phyloP scores from a whole-genome alignment of 306 rosid species.

The Abrus precatorius region DNA sequence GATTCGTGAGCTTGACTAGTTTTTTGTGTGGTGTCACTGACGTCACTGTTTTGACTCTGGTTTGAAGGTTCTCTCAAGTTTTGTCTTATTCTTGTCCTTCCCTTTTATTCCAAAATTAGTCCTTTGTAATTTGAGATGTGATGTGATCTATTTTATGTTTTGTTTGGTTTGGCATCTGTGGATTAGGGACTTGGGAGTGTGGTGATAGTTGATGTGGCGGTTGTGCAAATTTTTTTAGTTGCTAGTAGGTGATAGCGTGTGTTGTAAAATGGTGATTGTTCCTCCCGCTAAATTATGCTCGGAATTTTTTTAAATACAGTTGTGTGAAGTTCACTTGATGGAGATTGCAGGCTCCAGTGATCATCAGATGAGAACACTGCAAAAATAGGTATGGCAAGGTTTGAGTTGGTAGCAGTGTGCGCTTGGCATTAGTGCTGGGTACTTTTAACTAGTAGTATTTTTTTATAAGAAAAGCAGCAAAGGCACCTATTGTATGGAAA shows the following conservation, averaged over 20 bases:
- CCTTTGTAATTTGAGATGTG: not conserved
- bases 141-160: constrained; percentile 1
- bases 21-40: not conserved
- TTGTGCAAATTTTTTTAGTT: constrained; percentile 20
- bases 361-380: not conserved
- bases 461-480: not conserved
- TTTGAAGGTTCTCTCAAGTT: constrained; percentile 16
- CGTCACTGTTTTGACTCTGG: constrained; percentile 17
- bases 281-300: not conserved
- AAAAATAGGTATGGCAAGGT: not conserved
- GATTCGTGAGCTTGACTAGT: not conserved
- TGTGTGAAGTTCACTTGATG: not conserved
- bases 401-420: not conserved
- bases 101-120: not conserved
- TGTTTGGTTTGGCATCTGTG: constrained; percentile 10
- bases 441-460: constrained; percentile 9
- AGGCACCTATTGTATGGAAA: not conserved
- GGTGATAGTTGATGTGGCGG: not conserved
- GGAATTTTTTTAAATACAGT: not conserved
- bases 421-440: not conserved
- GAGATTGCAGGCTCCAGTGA: not conserved
- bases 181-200: constrained; percentile 2
- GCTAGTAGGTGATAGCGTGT: not conserved
- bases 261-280: constrained; percentile 11
- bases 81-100: not conserved